Conservation (phyloP, 208 protist genomes). For the Leishmania tropica region DNA sequence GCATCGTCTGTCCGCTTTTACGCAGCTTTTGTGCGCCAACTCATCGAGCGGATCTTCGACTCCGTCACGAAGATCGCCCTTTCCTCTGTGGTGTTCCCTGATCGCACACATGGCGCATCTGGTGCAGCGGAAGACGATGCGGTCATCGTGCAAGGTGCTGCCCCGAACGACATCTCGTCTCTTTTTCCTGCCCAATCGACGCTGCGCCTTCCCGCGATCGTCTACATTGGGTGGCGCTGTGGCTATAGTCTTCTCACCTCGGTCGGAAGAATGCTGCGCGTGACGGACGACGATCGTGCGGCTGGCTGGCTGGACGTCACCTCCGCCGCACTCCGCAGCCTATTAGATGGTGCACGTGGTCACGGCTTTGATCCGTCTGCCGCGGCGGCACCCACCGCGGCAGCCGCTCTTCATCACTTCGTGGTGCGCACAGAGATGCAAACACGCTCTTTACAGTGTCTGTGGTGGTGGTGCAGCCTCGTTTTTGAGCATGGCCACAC, state of each 20-base stretch:
- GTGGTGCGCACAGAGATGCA: not conserved
- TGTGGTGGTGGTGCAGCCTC: slow-evolving; percentile 32
- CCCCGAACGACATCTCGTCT: not conserved
- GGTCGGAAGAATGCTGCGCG: not conserved
- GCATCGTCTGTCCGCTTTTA: slow-evolving; percentile 1
- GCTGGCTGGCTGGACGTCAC: slow-evolving; percentile 24
- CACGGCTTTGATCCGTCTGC: not conserved
- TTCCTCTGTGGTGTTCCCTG: not conserved
- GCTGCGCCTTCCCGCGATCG: slow-evolving; percentile 8
- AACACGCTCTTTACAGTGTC: slow-evolving; percentile 3
- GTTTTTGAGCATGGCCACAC: slow-evolving; percentile 7
- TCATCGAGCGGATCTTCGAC: slow-evolving; percentile 2
- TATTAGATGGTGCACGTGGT: not conserved
- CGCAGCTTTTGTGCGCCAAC: slow-evolving; percentile 5
- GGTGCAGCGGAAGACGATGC: not conserved
- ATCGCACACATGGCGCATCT: not conserved
- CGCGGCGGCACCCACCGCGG: not conserved
- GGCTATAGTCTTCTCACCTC: slow-evolving; percentile 12
- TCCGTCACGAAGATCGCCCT: not conserved
- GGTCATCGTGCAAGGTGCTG: not conserved
- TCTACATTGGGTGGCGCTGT: slow-evolving; percentile 29
- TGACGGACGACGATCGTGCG: slow-evolving; percentile 9
- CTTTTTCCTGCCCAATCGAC: slow-evolving; percentile 2
- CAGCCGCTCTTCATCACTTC: not conserved
- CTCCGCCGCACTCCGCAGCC: slow-evolving; percentile 17